Base-by-base conservation (phyloP, 257 asterid genomes). In the Solanum pimpinellifolium region DNA sequence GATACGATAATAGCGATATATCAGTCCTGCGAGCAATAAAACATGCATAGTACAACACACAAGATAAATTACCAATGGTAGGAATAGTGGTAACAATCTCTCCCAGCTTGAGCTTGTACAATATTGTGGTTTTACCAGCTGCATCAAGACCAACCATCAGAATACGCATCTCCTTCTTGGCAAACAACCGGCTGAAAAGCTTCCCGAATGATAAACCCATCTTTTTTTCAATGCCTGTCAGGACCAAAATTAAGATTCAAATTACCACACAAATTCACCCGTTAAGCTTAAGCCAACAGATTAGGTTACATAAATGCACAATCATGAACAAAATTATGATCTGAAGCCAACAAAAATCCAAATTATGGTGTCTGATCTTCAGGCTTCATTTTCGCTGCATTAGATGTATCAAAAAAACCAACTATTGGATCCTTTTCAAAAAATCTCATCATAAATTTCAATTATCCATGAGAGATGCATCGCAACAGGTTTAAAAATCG, bases 71-170 rank as follows among this genome's bases (percentile, higher is more conserved):
- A 93, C 98, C 98, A 78, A 94, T 93, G 37, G 98, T 94, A 44
- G 96, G 96, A 86, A 92, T 94, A 86, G 98, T 94, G 16, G 98
- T 94, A 35, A 94, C 98, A 27, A 93, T 93, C 85, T 94, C 96
- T 90, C 98, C 98, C 89, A 94, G 91, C 96, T 94, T 94, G 90
- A 94, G 95, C 87, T 94, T 94, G 92, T 94, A 94, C 92, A 94
- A 88, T 87, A 94, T 94, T 4, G 98, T 94, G 84, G 98, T 94
- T 93, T 94, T 94, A 92, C 98, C 98, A 86, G 98, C 98, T 60
- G 96, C 98, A 89, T 93, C 98, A 15, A 94, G 96, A 92, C 98
- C 98, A 41, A 94, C 95, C 98, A 94, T 94, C 87, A 94, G 94
- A 68, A 94, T 94, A 21, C 96, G 90, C 98, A 94, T 94, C 92